Evolutionary conservation across 2,329 filamentous ascomycete species (phyloP), one percentile per base, ranked within the genome.

Genomic region (Penicillium sp.): DNA sequence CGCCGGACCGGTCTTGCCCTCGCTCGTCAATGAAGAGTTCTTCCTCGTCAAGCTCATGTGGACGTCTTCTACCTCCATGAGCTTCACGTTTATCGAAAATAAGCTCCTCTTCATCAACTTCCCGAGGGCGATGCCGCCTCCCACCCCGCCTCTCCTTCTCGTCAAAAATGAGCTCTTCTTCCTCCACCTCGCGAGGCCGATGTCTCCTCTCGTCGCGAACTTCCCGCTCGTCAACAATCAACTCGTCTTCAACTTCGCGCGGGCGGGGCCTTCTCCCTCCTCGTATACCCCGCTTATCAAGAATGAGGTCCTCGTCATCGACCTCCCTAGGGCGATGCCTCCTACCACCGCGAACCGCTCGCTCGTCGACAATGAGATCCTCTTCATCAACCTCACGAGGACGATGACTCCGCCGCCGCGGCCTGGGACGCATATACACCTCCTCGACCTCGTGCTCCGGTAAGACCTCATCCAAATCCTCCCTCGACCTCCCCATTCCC

Each of bases 221-320:
- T 51, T 58, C 33, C 31, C 43, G 21, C 25, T 44, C 26, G 4
- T 36, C 41, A n/a, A 39, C 8, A 4, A 36, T 31, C 7, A 30
- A 17, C 5, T 43, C 38, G 19, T 43, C 37, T 2, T 41, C 36
- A 8, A 42, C 4, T 0, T 43, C 41, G 8, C 37, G 37, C 4
- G 46, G 43, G 11, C 34, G 40, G 9, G 30, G 34, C 4, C 36
- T 17, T 37, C 32, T 32, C 1, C 26, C 32, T 13, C 37, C 33
- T 2, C 32, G 44, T n/a, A 10, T 40, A 18, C 41, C 45, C 20
- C 28, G 41, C 9, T 50, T 42, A 16, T 46, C 42, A 15, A 48
- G 28, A 11, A 43, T 32, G 14, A 49, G 13, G 17, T 65, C 59
- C 33, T 65, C 63, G 30, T 58, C 51, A 28, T 65, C 63, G 17